Conservation (phyloP, 371 early-diverging fungal genomes). For the Mucor indicus region DNA sequence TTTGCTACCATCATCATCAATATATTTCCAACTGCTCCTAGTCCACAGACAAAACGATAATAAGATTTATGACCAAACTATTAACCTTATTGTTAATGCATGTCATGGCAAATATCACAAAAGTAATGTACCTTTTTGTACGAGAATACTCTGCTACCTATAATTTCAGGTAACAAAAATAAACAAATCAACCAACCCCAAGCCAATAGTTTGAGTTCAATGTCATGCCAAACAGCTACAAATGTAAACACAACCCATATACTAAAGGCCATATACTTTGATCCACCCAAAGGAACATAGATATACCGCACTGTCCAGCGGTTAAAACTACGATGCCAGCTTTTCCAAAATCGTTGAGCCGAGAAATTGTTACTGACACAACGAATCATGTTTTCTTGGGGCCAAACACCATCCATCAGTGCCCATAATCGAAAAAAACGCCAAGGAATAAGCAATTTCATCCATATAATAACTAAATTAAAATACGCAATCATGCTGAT, state of each 20-base stretch:
- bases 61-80: conserved; percentile 63
- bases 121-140: conserved; percentile 37
- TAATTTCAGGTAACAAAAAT: conserved; percentile 82
- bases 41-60: conserved; percentile 79
- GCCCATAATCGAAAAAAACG: conserved; percentile 93
- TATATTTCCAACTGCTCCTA: conserved; percentile 84
- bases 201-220: conserved; percentile 77
- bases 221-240: conserved; percentile 96
- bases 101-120: no score
- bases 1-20: conserved; percentile 92
- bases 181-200: conserved; percentile 93
- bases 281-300: conserved; percentile 90
- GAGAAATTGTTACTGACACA: conserved; percentile 94
- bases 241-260: conserved; percentile 87
- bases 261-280: conserved; percentile 59
- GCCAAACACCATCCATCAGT: conserved; percentile 80
- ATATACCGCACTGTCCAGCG: conserved; percentile 88
- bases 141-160: conserved; percentile 63
- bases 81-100: background rate
- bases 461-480: conserved; percentile 87
- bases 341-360: conserved; percentile 86
- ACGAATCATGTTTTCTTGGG: conserved; percentile 89
- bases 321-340: conserved; percentile 91
- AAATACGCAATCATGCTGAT: conserved; percentile 79
- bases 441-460: conserved; percentile 90